phyloP scores from a whole-genome alignment of 176 grass and related monocot genomes.

The Neostapfia colusana region DNA sequence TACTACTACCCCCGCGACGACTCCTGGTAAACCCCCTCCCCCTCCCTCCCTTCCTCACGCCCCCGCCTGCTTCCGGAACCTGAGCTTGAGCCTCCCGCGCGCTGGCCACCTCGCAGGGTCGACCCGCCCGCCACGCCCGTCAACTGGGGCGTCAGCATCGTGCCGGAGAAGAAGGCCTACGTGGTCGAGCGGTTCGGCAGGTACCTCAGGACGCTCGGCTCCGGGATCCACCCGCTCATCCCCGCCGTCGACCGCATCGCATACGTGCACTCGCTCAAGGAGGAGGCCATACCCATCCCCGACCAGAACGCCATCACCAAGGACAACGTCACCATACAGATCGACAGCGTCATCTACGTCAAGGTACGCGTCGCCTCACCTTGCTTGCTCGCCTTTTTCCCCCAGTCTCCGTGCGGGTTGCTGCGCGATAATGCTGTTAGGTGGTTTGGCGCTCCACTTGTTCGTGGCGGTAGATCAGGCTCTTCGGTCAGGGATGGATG shows the following conservation, averaged over 20 bases:
- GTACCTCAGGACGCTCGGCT: slow-evolving; percentile 76
- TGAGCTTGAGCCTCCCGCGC: background rate
- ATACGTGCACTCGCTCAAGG: slow-evolving; percentile 96
- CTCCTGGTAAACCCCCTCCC: background rate
- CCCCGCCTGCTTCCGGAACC: background rate
- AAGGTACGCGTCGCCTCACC: slow-evolving; percentile 46
- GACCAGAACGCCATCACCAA: slow-evolving; percentile 94
- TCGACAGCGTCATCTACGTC: slow-evolving; percentile 87
- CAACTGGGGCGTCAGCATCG: slow-evolving; percentile 95
- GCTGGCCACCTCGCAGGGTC: slow-evolving; percentile 33
- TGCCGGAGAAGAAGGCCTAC: slow-evolving; percentile 92
- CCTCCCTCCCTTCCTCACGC: background rate
- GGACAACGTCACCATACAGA: slow-evolving; percentile 90
- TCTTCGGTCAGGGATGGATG: background rate
- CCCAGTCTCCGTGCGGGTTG: background rate
- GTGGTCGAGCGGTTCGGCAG: slow-evolving; percentile 84
- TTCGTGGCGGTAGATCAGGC: background rate
- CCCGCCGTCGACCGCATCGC: slow-evolving; percentile 80
- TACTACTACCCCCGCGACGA: background rate
- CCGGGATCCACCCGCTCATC: slow-evolving; percentile 79
- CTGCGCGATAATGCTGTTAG: background rate
- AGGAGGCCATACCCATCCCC: slow-evolving; percentile 93
- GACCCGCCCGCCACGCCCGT: slow-evolving; percentile 51
- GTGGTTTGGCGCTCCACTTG: background rate
- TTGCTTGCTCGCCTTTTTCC: background rate